phyloP scores from a whole-genome alignment of 2,329 filamentous ascomycete species.

The Penicillium psychrosexuale region DNA sequence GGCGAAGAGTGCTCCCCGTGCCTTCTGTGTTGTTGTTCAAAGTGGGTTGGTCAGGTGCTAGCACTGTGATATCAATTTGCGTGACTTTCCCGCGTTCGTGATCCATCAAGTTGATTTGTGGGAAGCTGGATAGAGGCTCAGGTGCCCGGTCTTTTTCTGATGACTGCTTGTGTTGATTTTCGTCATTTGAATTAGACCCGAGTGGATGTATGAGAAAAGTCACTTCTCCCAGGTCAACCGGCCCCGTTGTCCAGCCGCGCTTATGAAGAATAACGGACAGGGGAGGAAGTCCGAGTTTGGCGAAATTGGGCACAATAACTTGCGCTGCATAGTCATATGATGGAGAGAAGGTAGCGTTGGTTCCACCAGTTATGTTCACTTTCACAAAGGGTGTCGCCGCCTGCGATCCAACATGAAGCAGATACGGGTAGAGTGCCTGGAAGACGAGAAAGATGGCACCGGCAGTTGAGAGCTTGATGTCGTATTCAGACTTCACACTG shows the following conservation, averaged over 20 bases:
- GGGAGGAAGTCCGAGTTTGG: constrained; percentile 49
- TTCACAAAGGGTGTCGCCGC: constrained; percentile 23
- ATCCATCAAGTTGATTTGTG: constrained; percentile 31
- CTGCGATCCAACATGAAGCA: constrained; percentile 46
- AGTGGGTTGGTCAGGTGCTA: constrained; percentile 33
- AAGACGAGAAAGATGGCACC: constrained; percentile 56
- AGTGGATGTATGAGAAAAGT: constrained; percentile 50
- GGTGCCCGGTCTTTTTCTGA: background rate
- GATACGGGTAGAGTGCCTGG: constrained; percentile 58
- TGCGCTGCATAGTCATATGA: constrained; percentile 56
- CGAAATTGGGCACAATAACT: constrained; percentile 55
- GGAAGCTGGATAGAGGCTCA: constrained; percentile 22
- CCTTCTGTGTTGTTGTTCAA: background rate
- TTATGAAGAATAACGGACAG: constrained; percentile 44
- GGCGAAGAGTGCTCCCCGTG: constrained; percentile 16
- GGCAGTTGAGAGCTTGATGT: constrained; percentile 47
- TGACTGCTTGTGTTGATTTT: background rate
- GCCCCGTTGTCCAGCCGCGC: constrained; percentile 55
- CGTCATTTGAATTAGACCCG: background rate
- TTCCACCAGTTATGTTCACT: constrained; percentile 55
- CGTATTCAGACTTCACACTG: constrained; percentile 33
- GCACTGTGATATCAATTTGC: constrained; percentile 38
- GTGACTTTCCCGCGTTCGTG: constrained; percentile 32
- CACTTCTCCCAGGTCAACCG: constrained; percentile 47
- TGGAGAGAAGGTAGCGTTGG: constrained; percentile 55